A percentile compares a stretch with the other conserved stretches of the same genome.
These are phyloP conservation scores for Solanum chacoense DNA, from an alignment of 305 asterid genomes.

Conservation along the genomic window DNA sequence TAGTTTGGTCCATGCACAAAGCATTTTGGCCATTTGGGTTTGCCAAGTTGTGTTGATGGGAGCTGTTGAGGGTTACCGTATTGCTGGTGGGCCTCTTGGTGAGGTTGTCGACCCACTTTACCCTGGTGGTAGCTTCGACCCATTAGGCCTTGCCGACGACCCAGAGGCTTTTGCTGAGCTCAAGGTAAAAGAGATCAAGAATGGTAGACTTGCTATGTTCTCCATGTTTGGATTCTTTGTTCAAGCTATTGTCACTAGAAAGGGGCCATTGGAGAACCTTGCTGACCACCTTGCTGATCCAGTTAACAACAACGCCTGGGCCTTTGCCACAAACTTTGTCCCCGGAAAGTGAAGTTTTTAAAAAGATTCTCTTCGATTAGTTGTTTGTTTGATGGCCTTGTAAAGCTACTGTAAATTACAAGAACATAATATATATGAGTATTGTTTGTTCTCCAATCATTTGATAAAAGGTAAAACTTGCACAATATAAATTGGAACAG, in stretches of 20 bases:
- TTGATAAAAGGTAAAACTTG: not conserved
- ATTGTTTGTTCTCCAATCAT: not conserved
- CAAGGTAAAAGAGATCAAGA: conserved; percentile 14
- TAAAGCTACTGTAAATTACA: not conserved
- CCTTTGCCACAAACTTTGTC: conserved; percentile 24
- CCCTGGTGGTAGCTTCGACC: conserved; percentile 16
- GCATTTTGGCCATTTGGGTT: conserved; percentile 21
- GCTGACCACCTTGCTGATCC: conserved; percentile 20
- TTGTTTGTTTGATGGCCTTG: not conserved
- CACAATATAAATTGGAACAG: no score
- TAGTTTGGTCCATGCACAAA: conserved; percentile 15
- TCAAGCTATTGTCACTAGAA: conserved; percentile 19
- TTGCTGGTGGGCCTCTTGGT: conserved; percentile 18
- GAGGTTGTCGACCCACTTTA: conserved; percentile 12
- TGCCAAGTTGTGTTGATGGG: conserved; percentile 19
- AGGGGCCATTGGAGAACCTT: conserved; percentile 22
- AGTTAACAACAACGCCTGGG: conserved; percentile 23
- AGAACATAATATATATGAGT: not conserved
- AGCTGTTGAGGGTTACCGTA: conserved; percentile 14
- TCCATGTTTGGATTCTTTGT: conserved; percentile 21
- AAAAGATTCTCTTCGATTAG: not conserved
- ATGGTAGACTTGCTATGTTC: conserved; percentile 15
- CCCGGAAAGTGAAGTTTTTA: conserved; percentile 12
- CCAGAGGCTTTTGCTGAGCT: conserved; percentile 19
- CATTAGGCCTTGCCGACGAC: conserved; percentile 13